Conservation (phyloP, 225 moss, liverwort and hornwort genomes). For the Bryum argenteum region DNA sequence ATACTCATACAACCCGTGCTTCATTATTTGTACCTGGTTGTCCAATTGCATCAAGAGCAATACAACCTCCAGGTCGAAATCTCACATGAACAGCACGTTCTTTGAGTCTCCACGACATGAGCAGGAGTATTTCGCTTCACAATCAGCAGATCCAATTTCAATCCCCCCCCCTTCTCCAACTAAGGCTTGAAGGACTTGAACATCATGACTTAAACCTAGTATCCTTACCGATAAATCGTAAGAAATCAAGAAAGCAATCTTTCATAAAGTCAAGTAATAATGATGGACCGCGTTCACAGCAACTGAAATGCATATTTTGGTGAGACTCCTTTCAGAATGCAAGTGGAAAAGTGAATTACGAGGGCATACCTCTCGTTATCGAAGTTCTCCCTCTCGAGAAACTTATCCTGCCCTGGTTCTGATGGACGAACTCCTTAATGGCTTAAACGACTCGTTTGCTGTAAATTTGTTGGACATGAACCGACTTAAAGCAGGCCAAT, state of each 20-base stretch:
- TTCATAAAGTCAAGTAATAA: background rate
- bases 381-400: background rate
- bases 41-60: background rate
- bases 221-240: background rate
- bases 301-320: background rate
- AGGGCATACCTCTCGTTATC: background rate
- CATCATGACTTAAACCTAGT: background rate
- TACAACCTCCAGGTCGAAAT: background rate
- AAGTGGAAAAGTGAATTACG: background rate
- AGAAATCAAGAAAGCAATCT: background rate
- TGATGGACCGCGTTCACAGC: background rate
- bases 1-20: background rate
- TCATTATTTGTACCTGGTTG: background rate
- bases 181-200: background rate
- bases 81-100: background rate
- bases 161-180: background rate
- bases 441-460: background rate
- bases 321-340: fast-evolving
- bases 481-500: background rate
- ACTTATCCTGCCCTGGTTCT: background rate
- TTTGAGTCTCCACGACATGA: background rate
- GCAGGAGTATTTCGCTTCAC: background rate
- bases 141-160: background rate
- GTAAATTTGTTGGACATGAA: background rate
- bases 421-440: background rate